phyloP scores from a whole-genome alignment of 805 yeast species.

The Lipomyces spencermartinsiae region DNA sequence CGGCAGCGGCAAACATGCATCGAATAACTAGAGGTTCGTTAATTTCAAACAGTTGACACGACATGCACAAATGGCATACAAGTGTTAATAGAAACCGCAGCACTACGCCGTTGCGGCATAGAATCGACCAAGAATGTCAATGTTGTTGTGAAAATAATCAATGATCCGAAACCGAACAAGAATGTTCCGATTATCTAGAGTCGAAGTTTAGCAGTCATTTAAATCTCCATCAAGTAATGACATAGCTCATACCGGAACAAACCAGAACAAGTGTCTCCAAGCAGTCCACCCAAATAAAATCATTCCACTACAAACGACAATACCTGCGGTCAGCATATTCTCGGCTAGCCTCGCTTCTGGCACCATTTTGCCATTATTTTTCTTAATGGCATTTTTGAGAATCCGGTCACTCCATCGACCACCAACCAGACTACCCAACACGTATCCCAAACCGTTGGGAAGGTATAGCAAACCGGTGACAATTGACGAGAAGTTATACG shows the following conservation, averaged over 20 bases:
- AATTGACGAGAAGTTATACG: conserved; percentile 71
- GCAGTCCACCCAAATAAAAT: conserved; percentile 85
- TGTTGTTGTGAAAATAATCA: conserved; percentile 83
- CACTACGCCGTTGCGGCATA: conserved; percentile 85
- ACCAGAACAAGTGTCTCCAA: conserved; percentile 71
- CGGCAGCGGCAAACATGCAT: conserved; percentile 74
- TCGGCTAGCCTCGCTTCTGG: conserved; percentile 83
- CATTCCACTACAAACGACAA: conserved; percentile 66
- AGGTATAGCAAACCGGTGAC: conserved; percentile 77
- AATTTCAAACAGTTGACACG: not conserved
- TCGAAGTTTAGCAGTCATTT: not conserved
- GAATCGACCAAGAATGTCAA: conserved; percentile 83
- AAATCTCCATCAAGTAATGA: not conserved
- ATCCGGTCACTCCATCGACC: conserved; percentile 79
- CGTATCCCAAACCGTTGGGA: conserved; percentile 81
- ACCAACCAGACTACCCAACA: conserved; percentile 77
- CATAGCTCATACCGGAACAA: conserved; percentile 62
- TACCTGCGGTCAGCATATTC: conserved; percentile 71
- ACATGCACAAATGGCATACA: conserved; percentile 34
- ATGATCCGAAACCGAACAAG: conserved; percentile 78
- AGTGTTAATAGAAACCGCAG: conserved; percentile 85
- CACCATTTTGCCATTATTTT: conserved; percentile 66
- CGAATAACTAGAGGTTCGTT: conserved; percentile 54
- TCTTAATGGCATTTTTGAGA: conserved; percentile 56
- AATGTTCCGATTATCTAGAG: conserved; percentile 67